A percentile compares a stretch with the other conserved stretches of the same genome.
Evolutionary conservation across 192 early-diverging fungal species (phyloP).

Genomic region (Coemansia javaensis): DNA sequence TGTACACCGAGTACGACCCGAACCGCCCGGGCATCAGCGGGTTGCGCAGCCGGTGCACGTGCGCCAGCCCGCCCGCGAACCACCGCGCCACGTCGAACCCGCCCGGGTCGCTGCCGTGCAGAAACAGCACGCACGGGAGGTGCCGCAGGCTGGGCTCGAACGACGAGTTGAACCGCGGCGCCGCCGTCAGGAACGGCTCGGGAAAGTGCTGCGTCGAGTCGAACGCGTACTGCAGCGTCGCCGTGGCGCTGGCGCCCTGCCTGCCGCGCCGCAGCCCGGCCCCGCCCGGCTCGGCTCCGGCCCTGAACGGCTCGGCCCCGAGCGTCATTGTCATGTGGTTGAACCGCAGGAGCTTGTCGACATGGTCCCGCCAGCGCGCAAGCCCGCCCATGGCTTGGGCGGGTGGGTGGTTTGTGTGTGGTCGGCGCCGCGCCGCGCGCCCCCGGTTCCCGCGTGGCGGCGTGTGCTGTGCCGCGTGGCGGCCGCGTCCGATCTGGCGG

Average conservation of each 20-base stretch:
- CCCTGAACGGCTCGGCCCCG: conserved; percentile 31
- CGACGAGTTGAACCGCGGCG: conserved; percentile 48
- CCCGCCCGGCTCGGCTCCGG: too few relatives aligned
- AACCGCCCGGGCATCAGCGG: conserved; percentile 47
- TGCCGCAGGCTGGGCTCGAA: conserved; percentile 48
- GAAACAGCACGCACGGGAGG: conserved; percentile 46
- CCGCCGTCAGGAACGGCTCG: conserved; percentile 34
- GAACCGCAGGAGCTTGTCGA: conserved; percentile 47
- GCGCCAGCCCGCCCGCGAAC: conserved; percentile 48
- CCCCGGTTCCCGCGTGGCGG: too few relatives aligned
- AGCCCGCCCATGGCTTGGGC: conserved; percentile 49
- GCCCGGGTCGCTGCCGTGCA: conserved; percentile 44
- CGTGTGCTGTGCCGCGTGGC: too few relatives aligned
- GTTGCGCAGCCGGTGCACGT: conserved; percentile 35
- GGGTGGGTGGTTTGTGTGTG: too few relatives aligned
- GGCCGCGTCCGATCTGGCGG: too few relatives aligned
- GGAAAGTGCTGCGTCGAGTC: conserved; percentile 48
- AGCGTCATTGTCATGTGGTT: conserved; percentile 53
- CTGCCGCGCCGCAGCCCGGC: conserved; percentile 9
- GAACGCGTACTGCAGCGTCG: conserved; percentile 48
- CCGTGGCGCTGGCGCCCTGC: conserved; percentile 16
- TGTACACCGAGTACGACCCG: conserved; percentile 39
- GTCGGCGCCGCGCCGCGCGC: conserved; percentile 15
- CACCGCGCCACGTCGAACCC: conserved; percentile 53
- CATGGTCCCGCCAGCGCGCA: conserved; percentile 48